Base-by-base conservation (phyloP, 371 early-diverging fungal genomes). In the Mycotypha africana region DNA sequence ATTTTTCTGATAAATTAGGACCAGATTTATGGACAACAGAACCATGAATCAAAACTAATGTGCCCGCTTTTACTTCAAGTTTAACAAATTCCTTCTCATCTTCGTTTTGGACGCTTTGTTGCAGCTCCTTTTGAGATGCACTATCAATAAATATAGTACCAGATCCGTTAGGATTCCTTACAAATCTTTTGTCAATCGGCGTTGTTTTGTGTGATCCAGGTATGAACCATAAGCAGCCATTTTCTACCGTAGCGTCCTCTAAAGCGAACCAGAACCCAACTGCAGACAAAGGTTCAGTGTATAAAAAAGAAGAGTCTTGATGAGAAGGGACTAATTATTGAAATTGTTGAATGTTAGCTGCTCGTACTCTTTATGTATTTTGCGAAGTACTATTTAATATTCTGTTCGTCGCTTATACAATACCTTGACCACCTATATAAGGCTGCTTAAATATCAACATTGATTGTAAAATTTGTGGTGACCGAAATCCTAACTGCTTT, bases 371-470 rank as follows among this genome's bases (percentile, higher is more conserved):
- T n/a, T n/a, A 21, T 32, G 36, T 14, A 37, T 1, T 53, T 72
- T n/a, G n/a, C n/a, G n/a, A n/a, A n/a, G n/a, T n/a, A n/a, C n/a
- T n/a, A n/a, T n/a, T n/a, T n/a, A n/a, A n/a, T n/a, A n/a, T n/a
- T n/a, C n/a, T n/a, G n/a, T n/a, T n/a, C n/a, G n/a, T n/a, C n/a
- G n/a, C n/a, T n/a, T n/a, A n/a, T n/a, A n/a, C n/a, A n/a, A n/a
- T n/a, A 47, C 78, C 79, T 35, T 67, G 66, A 17, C 35, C 35
- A 2, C 35, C 0, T n/a, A n/a, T n/a, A n/a, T n/a, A n/a, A n/a
- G n/a, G n/a, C n/a, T n/a, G n/a, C 67, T 90, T 93, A 60, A 85
- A 93, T 42, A 95, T 95, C 28, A 92, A 45, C 95, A 96, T 96
- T 24, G 88, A 86, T 65, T 96, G 95, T 32, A 95, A 58, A 1